These are phyloP conservation scores for Termitomyces sp. DNA, from an alignment of 768 basidiomycete genomes.

Conservation along the genomic window DNA sequence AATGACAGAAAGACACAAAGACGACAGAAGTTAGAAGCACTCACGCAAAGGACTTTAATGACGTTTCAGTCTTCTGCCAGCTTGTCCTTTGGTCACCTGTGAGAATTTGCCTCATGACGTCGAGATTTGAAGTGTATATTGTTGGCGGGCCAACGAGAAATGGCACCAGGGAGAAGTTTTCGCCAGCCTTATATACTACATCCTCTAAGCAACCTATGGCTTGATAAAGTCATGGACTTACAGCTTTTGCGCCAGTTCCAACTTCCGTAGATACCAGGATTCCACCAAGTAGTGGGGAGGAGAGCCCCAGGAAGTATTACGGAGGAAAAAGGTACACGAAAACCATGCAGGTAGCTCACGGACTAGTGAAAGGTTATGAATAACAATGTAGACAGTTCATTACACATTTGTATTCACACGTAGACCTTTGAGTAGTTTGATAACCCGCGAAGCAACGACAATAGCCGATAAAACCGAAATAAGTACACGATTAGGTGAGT, in stretches of 20 bases:
- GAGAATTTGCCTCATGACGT: constrained; percentile 42
- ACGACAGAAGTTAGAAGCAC: not conserved
- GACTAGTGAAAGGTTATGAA: constrained; percentile 19
- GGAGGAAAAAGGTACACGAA: constrained; percentile 37
- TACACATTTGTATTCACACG: not conserved
- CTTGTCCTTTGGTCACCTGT: constrained; percentile 34
- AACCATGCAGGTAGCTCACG: constrained; percentile 35
- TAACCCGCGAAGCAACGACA: not conserved
- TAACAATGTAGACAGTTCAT: not conserved
- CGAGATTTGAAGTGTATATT: constrained; percentile 44
- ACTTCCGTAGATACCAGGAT: constrained; percentile 29
- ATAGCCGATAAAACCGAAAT: not conserved
- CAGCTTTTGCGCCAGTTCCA: constrained; percentile 35
- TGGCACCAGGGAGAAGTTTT: constrained; percentile 40
- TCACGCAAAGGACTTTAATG: not conserved
- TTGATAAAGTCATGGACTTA: constrained; percentile 15
- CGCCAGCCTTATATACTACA: constrained; percentile 33
- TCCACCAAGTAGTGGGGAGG: constrained; percentile 41
- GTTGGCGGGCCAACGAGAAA: constrained; percentile 33
- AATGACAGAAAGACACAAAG: not conserved
- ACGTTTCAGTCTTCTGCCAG: constrained; percentile 35
- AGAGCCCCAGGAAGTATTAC: constrained; percentile 32
- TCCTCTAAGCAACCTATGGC: not conserved
- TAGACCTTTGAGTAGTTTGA: constrained; percentile 1
- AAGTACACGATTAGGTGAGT: not conserved